Conservation (phyloP, 2,329 filamentous ascomycete genomes). For the Aspergillus chevalieri region DNA sequence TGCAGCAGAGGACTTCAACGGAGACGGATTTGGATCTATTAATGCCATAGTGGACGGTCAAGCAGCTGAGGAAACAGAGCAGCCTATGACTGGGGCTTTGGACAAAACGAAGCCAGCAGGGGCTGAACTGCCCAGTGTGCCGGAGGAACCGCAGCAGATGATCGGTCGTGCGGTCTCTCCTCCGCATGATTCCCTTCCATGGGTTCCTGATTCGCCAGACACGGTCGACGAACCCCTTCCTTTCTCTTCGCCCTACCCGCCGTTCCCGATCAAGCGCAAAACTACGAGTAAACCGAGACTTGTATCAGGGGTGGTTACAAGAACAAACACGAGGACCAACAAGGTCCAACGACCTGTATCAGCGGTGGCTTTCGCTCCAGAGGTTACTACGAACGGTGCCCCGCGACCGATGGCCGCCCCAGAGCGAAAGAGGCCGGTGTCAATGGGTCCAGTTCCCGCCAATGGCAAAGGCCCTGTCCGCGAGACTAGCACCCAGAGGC, state of each 20-base stretch:
- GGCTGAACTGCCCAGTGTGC: neutral
- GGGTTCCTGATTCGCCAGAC: constrained; percentile 14
- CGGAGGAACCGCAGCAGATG: constrained; percentile 3
- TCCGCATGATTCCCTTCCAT: constrained; percentile 8
- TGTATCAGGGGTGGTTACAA: neutral
- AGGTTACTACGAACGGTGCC: constrained; percentile 3
- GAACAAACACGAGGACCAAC: constrained; percentile 1
- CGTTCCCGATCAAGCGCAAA: constrained; percentile 7
- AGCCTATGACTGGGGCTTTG: neutral
- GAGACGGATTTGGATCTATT: constrained; percentile 45
- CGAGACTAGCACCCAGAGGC: constrained; percentile 34
- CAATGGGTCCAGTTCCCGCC: constrained; percentile 17
- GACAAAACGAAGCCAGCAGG: neutral
- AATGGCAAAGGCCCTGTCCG: constrained; percentile 7
- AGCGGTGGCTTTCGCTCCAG: constrained; percentile 12
- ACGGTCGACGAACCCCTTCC: constrained; percentile 10
- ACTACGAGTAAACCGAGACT: neutral
- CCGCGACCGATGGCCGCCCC: neutral
- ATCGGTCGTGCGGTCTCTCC: constrained; percentile 18
- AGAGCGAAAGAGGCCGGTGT: constrained; percentile 15
- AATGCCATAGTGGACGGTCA: constrained; percentile 38
- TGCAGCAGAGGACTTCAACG: constrained; percentile 37
- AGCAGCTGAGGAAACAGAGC: constrained; percentile 5
- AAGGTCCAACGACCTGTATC: constrained; percentile 14
- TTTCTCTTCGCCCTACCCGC: constrained; percentile 15